Evolutionary conservation across 768 basidiomycete genomes (phyloP), one percentile per base, ranked within the genome.

Genomic region (Boletellus ananas): DNA sequence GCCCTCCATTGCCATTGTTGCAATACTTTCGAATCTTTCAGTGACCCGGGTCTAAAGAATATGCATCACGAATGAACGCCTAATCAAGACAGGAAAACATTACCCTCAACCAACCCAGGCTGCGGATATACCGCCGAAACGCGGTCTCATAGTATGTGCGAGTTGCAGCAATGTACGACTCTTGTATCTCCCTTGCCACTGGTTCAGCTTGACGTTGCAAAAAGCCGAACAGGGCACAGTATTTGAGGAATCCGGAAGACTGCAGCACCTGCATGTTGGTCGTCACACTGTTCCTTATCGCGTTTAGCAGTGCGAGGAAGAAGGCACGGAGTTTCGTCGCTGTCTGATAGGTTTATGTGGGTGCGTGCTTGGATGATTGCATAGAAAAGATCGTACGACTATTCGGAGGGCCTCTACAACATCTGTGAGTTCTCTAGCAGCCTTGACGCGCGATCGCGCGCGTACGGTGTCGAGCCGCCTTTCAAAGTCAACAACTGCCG

Each of bases 91-190:
- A 40, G 45, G 12, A 31, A 44, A 55, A 20, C 71, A 11, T 43
- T 38, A 88, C 88, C 77, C 87, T 90, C 45, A 98, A 77, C 69
- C 76, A 82, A 33, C 83, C 80, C 41, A 99, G 72, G 62, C 85
- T 87, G 39, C 96, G 77, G 20, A 84, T 78, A 65, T 98, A 99
- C 37, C 96, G 74, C 54, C 96, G 75, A 65, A 97, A 94, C 1
- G 87, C 91, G 18, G 96, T 98, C 70, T 99, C 96, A 52, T 93
- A 97, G 66, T 96, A 99, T 18, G 90, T 79, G 35, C 94, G 83
- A 13, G 90, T 87, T 23, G 88, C 81, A 31, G 79, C 79, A 25
- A 87, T 72, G 66, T 99, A 99, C 3, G 90, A 85, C 45, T 91
- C 76, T 64, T 93, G 92, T 20, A 99, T 72, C 66, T 98, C 94